phyloP scores from a whole-genome alignment of 176 grass and related monocot species.

The Melocanna baccifera region DNA sequence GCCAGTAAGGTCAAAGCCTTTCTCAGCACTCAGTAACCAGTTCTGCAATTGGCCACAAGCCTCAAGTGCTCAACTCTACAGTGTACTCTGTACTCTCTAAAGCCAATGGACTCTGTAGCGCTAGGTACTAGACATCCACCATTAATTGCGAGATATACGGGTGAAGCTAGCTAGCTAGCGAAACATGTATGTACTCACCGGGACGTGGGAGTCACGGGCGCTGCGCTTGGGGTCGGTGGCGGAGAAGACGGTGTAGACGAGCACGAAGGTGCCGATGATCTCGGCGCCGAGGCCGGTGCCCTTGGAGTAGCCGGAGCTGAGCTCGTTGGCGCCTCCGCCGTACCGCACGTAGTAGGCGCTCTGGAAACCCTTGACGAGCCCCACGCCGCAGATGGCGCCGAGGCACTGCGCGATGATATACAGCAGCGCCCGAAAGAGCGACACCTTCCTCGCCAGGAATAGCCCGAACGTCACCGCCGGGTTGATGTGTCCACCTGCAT shows the following conservation, averaged over 20 bases:
- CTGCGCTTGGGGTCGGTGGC: constrained; percentile 90
- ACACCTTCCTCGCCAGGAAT: constrained; percentile 85
- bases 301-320: constrained; percentile 61
- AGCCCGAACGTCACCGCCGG: constrained; percentile 90
- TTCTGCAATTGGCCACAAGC: constrained; percentile 1
- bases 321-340: constrained; percentile 81
- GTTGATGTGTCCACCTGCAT: constrained; percentile 86
- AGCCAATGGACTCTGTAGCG: neutral
- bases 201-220: constrained; percentile 77
- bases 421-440: constrained; percentile 64
- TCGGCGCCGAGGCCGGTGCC: constrained; percentile 83
- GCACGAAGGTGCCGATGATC: constrained; percentile 97
- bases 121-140: neutral
- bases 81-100: neutral
- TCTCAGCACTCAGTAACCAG: neutral
- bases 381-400: constrained; percentile 81
- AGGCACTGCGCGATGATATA: constrained; percentile 90
- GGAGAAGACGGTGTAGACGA: constrained; percentile 97
- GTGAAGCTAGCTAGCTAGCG: neutral
- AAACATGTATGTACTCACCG: constrained; percentile 37
- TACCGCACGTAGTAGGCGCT: constrained; percentile 50
- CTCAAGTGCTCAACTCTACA: neutral
- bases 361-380: constrained; percentile 81
- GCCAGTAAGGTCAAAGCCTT: neutral
- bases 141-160: neutral